phyloP scores from a whole-genome alignment of 768 basidiomycete genomes.

The Amanita phalloides region DNA sequence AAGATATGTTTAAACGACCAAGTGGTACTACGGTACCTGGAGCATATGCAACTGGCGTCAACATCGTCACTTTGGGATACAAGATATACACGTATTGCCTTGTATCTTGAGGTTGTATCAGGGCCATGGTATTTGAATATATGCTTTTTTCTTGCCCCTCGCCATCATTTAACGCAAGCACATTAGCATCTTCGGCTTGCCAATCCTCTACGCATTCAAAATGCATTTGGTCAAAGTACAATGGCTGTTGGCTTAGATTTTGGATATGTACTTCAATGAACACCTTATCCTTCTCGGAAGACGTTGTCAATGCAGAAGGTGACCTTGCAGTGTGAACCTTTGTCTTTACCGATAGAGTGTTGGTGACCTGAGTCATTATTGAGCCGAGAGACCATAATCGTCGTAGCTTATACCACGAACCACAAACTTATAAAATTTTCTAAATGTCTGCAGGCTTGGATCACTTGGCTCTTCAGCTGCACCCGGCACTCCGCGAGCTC shows the following conservation, averaged over 20 bases:
- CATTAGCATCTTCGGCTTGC: slow-evolving; percentile 47
- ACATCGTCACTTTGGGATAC: slow-evolving; percentile 33
- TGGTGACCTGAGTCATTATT: slow-evolving; percentile 60
- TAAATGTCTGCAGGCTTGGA: slow-evolving; percentile 54
- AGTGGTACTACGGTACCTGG: slow-evolving; percentile 72
- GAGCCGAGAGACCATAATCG: not conserved
- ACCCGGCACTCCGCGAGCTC: slow-evolving; percentile 38
- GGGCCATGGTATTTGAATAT: slow-evolving; percentile 51
- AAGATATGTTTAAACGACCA: slow-evolving; percentile 82
- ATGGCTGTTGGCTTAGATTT: slow-evolving; percentile 67
- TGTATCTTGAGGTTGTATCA: slow-evolving; percentile 77
- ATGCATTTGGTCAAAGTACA: slow-evolving; percentile 74
- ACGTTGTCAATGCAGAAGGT: slow-evolving; percentile 57
- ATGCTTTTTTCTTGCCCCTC: slow-evolving; percentile 21
- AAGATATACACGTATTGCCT: slow-evolving; percentile 87
- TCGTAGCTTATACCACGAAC: slow-evolving; percentile 33
- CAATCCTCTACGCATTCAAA: slow-evolving; percentile 67
- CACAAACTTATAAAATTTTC: slow-evolving; percentile 87
- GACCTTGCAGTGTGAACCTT: slow-evolving; percentile 76
- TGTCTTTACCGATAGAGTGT: slow-evolving; percentile 91
- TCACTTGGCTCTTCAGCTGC: slow-evolving; percentile 41
- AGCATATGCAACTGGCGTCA: slow-evolving; percentile 35
- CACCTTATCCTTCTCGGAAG: slow-evolving; percentile 63
- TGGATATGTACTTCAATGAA: slow-evolving; percentile 92
- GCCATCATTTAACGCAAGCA: slow-evolving; percentile 17